phyloP scores from a whole-genome alignment of 2,329 filamentous ascomycete genomes.

The Pleurostoma richardsiae region DNA sequence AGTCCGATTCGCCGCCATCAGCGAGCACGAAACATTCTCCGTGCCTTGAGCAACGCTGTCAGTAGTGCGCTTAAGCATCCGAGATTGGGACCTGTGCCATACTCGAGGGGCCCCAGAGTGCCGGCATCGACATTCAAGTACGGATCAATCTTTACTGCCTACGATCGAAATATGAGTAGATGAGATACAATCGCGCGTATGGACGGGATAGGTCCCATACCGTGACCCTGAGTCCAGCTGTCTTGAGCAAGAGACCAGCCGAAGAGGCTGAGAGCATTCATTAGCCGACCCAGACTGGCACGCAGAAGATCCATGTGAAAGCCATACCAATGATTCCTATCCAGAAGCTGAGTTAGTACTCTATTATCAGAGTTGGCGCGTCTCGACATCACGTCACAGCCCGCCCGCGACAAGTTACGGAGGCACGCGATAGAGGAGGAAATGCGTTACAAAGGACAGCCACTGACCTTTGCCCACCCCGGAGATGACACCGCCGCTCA shows the following conservation, averaged over 20 bases:
- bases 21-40: constrained; percentile 81
- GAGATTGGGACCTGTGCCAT: constrained; percentile 3
- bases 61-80: neutral
- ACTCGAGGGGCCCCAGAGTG: constrained; percentile 31
- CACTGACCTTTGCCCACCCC: constrained; percentile 8
- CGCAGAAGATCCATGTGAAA: constrained; percentile 7
- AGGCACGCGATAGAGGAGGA: too few species aligned
- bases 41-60: constrained; percentile 47
- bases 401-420: too few species aligned
- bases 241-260: constrained; percentile 68
- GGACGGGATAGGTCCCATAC: constrained; percentile 57
- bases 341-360: too few species aligned
- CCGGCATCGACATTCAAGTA: constrained; percentile 35
- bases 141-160: constrained; percentile 43
- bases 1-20: constrained; percentile 31
- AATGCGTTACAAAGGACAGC: too few species aligned
- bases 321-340: constrained; percentile 8
- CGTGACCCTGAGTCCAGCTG: constrained; percentile 68
- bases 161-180: constrained; percentile 27
- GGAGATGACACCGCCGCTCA: constrained; percentile 11
- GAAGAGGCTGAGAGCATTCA: constrained; percentile 3
- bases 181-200: constrained; percentile 73
- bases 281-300: neutral
- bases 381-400: too few species aligned
- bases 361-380: too few species aligned